Conservation (phyloP, 257 asterid species). For the Ballota nigra region DNA sequence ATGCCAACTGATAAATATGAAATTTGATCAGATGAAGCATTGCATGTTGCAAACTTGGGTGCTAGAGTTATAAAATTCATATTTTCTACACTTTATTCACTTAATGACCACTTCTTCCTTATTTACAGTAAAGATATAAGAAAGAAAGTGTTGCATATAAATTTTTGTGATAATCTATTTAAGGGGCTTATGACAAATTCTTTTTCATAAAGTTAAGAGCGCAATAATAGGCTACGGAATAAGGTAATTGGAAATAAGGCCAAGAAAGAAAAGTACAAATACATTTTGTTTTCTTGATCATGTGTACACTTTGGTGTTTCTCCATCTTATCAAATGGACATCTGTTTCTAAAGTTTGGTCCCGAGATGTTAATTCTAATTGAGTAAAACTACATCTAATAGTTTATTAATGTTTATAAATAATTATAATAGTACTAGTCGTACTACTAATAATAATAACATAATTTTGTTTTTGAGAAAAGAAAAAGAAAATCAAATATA, state of each 20-base stretch:
- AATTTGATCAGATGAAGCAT: neutral
- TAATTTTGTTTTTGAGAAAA: neutral
- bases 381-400: neutral
- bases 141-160: neutral
- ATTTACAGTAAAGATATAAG: too few relatives aligned
- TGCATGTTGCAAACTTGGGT: neutral
- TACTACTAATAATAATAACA: neutral
- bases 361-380: neutral
- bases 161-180: neutral
- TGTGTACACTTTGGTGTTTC: constrained; percentile 5
- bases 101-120: neutral
- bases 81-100: neutral
- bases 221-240: constrained; percentile 14
- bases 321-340: constrained; percentile 13
- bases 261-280: constrained; percentile 23
- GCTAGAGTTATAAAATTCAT: neutral
- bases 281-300: constrained; percentile 12
- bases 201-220: neutral
- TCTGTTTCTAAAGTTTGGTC: neutral
- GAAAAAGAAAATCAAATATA: neutral
- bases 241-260: constrained; percentile 2
- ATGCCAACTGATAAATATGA: too few relatives aligned
- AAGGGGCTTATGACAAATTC: neutral
- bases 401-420: neutral
- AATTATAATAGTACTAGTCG: neutral